Evolutionary conservation across 1,284 basidiomycete species (phyloP).

Genomic region (Phellopilus nigrolimitatus): DNA sequence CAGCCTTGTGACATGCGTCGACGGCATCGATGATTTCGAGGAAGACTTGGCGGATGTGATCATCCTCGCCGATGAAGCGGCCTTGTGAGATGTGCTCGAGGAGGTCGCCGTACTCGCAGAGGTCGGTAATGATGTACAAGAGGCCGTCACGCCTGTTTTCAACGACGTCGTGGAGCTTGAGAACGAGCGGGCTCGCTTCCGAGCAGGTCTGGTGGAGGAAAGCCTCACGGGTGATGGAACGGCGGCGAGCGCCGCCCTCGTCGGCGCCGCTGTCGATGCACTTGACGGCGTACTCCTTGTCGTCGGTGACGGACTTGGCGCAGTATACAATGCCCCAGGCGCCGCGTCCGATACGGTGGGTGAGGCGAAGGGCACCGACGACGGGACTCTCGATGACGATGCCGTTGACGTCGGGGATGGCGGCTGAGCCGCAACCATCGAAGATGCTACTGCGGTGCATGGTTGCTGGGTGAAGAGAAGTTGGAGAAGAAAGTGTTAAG

Average conservation of each 20-base stretch:
- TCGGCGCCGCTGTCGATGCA: slow-evolving; percentile 25
- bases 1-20: slow-evolving; percentile 81
- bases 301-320: slow-evolving; percentile 62
- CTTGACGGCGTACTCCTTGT: slow-evolving; percentile 72
- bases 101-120: slow-evolving; percentile 85
- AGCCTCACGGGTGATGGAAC: slow-evolving; percentile 44
- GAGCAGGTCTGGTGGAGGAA: slow-evolving; percentile 48
- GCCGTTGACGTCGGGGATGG: slow-evolving; percentile 15
- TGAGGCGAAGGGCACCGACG: slow-evolving; percentile 78
- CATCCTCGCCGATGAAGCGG: slow-evolving; percentile 73
- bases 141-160: slow-evolving; percentile 40
- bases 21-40: slow-evolving; percentile 93
- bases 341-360: slow-evolving; percentile 87
- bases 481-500: no score
- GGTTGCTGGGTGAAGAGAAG: no score
- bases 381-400: slow-evolving; percentile 66
- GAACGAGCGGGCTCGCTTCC: slow-evolving; percentile 44
- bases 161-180: slow-evolving; percentile 60
- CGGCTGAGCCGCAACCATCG: background rate
- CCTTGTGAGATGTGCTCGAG: slow-evolving; percentile 82
- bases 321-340: slow-evolving; percentile 97
- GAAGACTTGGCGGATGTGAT: slow-evolving; percentile 83
- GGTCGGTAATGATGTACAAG: slow-evolving; percentile 64
- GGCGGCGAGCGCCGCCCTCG: slow-evolving; percentile 33
- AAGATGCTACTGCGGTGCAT: background rate